Evolutionary conservation across 116 monocot species (phyloP).

Genomic region (Phalaenopsis hybrid): DNA sequence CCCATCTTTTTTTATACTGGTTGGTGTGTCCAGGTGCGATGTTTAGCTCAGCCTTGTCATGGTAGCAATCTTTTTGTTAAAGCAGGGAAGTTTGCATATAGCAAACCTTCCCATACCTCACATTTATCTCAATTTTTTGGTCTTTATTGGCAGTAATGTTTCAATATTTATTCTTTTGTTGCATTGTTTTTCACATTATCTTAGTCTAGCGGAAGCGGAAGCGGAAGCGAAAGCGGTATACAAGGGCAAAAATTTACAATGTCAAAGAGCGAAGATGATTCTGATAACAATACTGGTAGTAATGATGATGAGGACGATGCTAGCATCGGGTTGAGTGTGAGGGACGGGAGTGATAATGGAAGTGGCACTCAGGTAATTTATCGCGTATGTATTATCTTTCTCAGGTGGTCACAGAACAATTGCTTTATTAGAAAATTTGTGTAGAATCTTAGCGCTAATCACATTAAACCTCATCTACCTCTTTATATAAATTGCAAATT

Average conservation of each 20-base stretch:
- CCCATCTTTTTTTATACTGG: too few species aligned
- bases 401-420: neutral
- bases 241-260: constrained; percentile 59
- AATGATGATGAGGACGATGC: constrained; percentile 50
- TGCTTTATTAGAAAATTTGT: neutral
- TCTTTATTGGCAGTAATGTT: neutral
- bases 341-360: constrained; percentile 81
- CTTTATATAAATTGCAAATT: neutral
- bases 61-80: neutral
- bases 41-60: neutral
- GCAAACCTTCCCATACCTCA: neutral
- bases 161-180: neutral
- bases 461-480: neutral
- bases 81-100: neutral
- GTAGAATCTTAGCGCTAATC: neutral
- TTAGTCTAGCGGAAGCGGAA: constrained; percentile 74
- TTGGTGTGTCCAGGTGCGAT: too few species aligned
- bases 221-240: constrained; percentile 90
- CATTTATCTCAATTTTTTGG: neutral
- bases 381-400: neutral
- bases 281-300: constrained; percentile 52
- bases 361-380: constrained; percentile 73
- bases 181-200: neutral
- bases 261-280: constrained; percentile 38
- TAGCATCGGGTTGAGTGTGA: constrained; percentile 36